phyloP scores from a whole-genome alignment of 2,329 filamentous ascomycete genomes.

The Aspergillus puulaauensis region DNA sequence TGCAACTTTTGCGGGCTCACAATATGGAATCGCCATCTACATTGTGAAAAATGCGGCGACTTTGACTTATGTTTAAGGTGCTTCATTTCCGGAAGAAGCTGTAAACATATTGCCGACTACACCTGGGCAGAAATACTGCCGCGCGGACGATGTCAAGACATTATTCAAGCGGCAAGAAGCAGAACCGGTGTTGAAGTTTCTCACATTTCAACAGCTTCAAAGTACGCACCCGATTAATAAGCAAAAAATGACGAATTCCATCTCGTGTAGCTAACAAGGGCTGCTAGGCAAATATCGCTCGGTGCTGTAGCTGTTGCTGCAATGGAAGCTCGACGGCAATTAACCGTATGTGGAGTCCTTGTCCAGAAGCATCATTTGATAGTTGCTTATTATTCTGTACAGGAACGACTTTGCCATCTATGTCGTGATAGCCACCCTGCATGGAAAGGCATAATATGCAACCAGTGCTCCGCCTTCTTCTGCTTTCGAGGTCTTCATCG shows the following conservation, averaged over 20 bases:
- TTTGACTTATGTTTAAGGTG: constrained; percentile 38
- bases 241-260: not conserved
- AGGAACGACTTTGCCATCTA: constrained; percentile 36
- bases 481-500: constrained; percentile 37
- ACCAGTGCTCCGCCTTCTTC: constrained; percentile 36
- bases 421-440: constrained; percentile 35
- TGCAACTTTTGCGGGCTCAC: constrained; percentile 39
- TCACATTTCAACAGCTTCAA: not conserved
- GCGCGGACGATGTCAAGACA: constrained; percentile 25
- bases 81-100: constrained; percentile 36
- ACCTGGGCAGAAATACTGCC: constrained; percentile 35
- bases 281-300: constrained; percentile 15
- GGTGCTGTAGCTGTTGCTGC: constrained; percentile 25
- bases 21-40: constrained; percentile 41
- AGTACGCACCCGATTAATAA: constrained; percentile 4
- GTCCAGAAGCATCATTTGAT: constrained; percentile 8
- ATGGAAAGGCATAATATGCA: constrained; percentile 36
- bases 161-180: constrained; percentile 12
- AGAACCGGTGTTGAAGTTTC: not conserved
- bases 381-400: constrained; percentile 4
- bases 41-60: constrained; percentile 36
- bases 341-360: constrained; percentile 16
- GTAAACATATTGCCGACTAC: constrained; percentile 32
- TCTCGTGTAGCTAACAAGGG: not conserved
- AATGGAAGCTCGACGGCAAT: constrained; percentile 24